Evolutionary conservation across 345 rosid genomes (phyloP), one percentile per base, ranked within the genome.

Genomic region (Euphorbia lathyris): DNA sequence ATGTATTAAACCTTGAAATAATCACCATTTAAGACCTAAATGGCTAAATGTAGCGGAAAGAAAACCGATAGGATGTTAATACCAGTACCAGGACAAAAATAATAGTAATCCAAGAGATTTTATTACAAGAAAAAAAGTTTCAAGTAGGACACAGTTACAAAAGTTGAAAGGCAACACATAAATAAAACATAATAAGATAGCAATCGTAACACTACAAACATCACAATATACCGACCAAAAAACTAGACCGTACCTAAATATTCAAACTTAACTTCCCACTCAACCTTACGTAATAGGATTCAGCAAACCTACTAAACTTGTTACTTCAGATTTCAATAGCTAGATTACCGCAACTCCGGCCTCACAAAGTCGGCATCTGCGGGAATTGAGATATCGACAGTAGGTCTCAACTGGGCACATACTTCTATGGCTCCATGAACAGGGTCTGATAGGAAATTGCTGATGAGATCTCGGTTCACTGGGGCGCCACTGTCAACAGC

Each of bases 281-380:
- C 65, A 58, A 58, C 2, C 51, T 13, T 23, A 3, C 5, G 26
- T 22, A 10, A 47, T 26, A 4, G 43, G 6, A 58, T 13, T 30
- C 47, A 29, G 22, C 58, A 22, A 38, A 32, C 23, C 29, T 11
- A 17, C 65, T 58, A 43, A 58, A 7, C 36, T 58, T 25, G 32
- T 27, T 14, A 34, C 25, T 61, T 50, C 1, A 4, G n/a, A 55
- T 53, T 27, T 74, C 64, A 88, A 71, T 84, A 81, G 66, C 83
- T 73, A n/a, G 90, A 72, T 67, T 86, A 93, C 58, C 97, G 90
- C 71, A 93, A 75, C 84, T 91, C 98, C 0, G 97, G 97, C 19
- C 97, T 96, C 43, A 93, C 98, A 43, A 93, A 93, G 73, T 93
- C 96, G 0, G 98, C 98, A 78, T 93, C 88, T 4, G 89, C 47